These are phyloP conservation scores for Trebouxia sp. DNA, from an alignment of 139 green algal species.

Conservation along the genomic window DNA sequence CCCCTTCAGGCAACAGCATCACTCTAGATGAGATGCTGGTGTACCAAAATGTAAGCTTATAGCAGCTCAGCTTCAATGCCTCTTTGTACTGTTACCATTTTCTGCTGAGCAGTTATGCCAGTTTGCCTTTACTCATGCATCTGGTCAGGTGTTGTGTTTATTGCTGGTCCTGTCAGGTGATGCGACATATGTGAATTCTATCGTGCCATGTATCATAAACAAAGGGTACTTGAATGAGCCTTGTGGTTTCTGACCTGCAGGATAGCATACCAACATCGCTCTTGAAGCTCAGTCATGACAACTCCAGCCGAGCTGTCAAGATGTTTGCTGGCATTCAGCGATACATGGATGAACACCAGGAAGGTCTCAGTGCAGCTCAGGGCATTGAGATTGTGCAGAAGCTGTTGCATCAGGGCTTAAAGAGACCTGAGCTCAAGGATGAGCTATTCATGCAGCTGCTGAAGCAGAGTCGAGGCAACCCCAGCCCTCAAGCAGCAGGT, in stretches of 20 bases:
- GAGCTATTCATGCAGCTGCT: conserved; percentile 90
- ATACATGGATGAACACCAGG: conserved; percentile 66
- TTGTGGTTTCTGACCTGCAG: conserved; percentile 56
- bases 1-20: conserved; percentile 33
- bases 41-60: conserved; percentile 56
- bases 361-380: conserved; percentile 33
- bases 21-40: conserved; percentile 74
- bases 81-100: not conserved
- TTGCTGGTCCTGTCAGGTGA: no score
- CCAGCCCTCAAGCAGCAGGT: conserved; percentile 38
- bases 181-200: not conserved
- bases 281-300: conserved; percentile 82
- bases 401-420: conserved; percentile 88
- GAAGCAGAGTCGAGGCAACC: conserved; percentile 91
- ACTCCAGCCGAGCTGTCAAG: conserved; percentile 82
- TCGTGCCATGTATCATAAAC: not conserved
- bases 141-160: no score
- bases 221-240: no score
- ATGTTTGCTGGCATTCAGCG: conserved; percentile 86
- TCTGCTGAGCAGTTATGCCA: no score
- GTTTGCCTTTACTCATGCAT: no score
- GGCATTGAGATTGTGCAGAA: conserved; percentile 83
- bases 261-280: conserved; percentile 88
- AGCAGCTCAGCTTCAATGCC: not conserved
- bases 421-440: conserved; percentile 88